Percentiles rank a stretch among this genome's conserved stretches.
Evolutionary conservation across 2,329 filamentous ascomycete genomes (phyloP).

Genomic region (Iodosphaeria phyllophila): DNA sequence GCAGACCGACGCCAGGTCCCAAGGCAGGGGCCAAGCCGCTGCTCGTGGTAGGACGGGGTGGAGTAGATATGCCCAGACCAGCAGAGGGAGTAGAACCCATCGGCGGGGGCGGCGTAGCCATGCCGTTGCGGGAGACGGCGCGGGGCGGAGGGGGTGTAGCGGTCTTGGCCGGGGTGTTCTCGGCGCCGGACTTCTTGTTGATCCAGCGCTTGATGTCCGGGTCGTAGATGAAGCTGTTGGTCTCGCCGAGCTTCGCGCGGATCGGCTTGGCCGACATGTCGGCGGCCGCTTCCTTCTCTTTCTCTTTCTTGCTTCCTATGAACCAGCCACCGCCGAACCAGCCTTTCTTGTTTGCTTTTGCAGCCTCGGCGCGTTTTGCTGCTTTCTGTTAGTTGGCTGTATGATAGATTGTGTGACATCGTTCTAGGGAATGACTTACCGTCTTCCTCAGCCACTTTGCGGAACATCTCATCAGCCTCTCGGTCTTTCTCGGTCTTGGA

Average conservation of each 20-base stretch:
- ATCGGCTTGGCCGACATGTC: constrained; percentile 42
- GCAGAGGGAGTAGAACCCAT: constrained; percentile 7
- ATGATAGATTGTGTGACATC: too few species aligned
- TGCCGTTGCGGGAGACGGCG: constrained; percentile 30
- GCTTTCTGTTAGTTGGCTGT: constrained; percentile 1
- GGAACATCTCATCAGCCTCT: constrained; percentile 72
- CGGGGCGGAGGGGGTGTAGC: constrained; percentile 68
- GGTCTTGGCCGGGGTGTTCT: constrained; percentile 36
- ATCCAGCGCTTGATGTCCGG: constrained; percentile 95
- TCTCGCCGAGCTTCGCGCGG: constrained; percentile 82
- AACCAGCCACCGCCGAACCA: constrained; percentile 85
- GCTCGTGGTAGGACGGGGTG: too few species aligned
- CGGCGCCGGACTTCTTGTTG: constrained; percentile 74
- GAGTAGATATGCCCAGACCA: constrained; percentile 5
- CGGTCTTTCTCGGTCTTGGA: constrained; percentile 50
- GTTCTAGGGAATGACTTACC: constrained; percentile 23
- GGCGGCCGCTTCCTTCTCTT: constrained; percentile 40
- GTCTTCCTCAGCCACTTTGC: constrained; percentile 63
- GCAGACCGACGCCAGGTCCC: constrained; percentile 6
- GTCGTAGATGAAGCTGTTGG: constrained; percentile 86
- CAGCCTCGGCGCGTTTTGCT: constrained; percentile 43
- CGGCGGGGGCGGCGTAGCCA: constrained; percentile 29
- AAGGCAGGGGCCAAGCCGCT: too few species aligned
- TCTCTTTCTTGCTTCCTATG: constrained; percentile 44
- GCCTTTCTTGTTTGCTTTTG: constrained; percentile 38